These are phyloP conservation scores for Boletus sp. DNA, from an alignment of 768 basidiomycete species.

Conservation along the genomic window DNA sequence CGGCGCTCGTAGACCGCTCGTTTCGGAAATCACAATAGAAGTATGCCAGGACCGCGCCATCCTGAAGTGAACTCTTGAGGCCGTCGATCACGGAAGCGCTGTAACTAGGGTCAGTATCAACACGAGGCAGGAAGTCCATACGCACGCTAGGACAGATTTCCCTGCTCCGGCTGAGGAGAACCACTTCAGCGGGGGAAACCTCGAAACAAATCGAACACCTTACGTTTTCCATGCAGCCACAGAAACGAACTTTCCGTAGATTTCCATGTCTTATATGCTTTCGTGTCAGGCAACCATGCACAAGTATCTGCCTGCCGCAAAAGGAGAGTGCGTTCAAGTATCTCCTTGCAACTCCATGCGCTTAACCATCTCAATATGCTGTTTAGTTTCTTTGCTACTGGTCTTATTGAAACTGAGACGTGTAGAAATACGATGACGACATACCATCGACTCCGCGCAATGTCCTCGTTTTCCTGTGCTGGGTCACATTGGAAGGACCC, in stretches of 20 bases:
- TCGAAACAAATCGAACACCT: background rate
- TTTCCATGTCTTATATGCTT: slow-evolving; percentile 6
- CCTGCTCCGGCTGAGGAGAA: slow-evolving; percentile 7
- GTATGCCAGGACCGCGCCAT: slow-evolving; percentile 3
- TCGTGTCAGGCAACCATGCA: slow-evolving; percentile 7
- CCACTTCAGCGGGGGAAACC: background rate
- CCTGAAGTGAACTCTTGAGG: background rate
- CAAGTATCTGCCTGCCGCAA: slow-evolving; percentile 10
- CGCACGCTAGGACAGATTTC: slow-evolving; percentile 16
- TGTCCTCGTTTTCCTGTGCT: background rate
- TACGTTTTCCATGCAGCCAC: slow-evolving; percentile 17
- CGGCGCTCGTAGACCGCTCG: slow-evolving; percentile 4
- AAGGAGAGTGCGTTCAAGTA: background rate
- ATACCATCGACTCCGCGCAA: background rate
- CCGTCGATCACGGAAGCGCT: slow-evolving; percentile 13
- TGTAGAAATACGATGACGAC: background rate
- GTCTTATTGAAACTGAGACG: background rate
- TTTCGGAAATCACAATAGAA: slow-evolving; percentile 23
- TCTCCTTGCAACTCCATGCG: slow-evolving; percentile 5
- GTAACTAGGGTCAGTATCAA: background rate
- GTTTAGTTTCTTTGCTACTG: background rate
- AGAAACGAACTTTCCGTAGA: background rate
- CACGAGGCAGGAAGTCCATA: background rate
- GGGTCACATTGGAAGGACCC: background rate
- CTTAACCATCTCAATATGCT: slow-evolving; percentile 1